Conservation (phyloP, 148 eudicot species). For the Silene latifolia region DNA sequence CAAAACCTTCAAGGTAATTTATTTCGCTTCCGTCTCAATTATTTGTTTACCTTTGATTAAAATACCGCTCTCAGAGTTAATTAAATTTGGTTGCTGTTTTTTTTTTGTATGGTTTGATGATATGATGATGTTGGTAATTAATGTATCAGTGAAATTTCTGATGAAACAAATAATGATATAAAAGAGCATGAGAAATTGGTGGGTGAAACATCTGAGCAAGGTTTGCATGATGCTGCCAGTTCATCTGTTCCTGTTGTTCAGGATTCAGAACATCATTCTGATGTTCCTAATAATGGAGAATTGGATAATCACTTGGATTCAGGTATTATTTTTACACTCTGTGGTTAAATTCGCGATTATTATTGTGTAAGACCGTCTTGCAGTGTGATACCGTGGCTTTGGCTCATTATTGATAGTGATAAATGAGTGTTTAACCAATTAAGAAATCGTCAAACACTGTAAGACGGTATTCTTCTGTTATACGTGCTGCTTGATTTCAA, state of each 20-base stretch:
- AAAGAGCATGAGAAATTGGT: slow-evolving; percentile 20
- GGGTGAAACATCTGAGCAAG: slow-evolving; percentile 1
- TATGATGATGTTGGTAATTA: slow-evolving; percentile 10
- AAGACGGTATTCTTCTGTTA: not conserved
- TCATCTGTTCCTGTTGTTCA: slow-evolving; percentile 4
- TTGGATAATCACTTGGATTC: slow-evolving; percentile 17
- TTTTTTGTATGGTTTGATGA: slow-evolving; percentile 16
- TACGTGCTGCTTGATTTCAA: not conserved
- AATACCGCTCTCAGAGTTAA: not conserved
- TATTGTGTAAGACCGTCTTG: no score
- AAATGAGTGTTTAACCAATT: no score
- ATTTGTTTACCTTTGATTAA: no score
- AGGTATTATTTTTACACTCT: slow-evolving; percentile 8
- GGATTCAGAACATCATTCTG: slow-evolving; percentile 1
- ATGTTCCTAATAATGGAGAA: slow-evolving; percentile 17
- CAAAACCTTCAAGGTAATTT: slow-evolving; percentile 24
- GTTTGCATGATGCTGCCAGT: not conserved
- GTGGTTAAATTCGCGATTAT: not conserved
- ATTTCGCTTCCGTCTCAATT: not conserved
- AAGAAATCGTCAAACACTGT: no score
- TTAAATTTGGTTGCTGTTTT: not conserved
- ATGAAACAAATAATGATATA: slow-evolving; percentile 17
- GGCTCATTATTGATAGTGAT: no score
- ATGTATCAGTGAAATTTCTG: slow-evolving; percentile 24
- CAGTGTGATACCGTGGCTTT: no score